Evolutionary conservation across 2,329 filamentous ascomycete genomes (phyloP).

Genomic region (Trichoderma arundinaceum): DNA sequence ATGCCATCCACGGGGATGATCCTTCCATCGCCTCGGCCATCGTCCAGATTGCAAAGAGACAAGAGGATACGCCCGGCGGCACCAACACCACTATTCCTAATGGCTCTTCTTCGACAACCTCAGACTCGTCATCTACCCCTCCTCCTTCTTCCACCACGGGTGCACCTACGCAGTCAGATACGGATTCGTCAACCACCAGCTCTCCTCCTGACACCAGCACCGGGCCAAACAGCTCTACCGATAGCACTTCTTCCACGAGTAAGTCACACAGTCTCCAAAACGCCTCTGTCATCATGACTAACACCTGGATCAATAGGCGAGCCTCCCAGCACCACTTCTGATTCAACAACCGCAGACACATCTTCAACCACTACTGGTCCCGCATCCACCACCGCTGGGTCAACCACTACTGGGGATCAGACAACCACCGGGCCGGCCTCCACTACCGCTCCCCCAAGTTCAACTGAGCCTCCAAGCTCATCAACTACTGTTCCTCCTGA

Average conservation of each 20-base stretch:
- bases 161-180: background rate
- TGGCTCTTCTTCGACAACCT: constrained; percentile 22
- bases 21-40: constrained; percentile 66
- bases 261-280: background rate
- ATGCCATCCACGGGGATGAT: constrained; percentile 66
- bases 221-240: background rate
- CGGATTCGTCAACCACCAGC: background rate
- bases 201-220: background rate
- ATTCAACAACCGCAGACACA: constrained; percentile 6
- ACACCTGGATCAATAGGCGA: background rate
- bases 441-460: background rate
- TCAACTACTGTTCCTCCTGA: constrained; percentile 25
- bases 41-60: constrained; percentile 68
- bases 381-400: constrained; percentile 10
- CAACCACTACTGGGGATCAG: constrained; percentile 21
- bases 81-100: constrained; percentile 30
- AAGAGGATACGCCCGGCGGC: constrained; percentile 48
- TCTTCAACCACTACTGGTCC: constrained; percentile 13
- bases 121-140: constrained; percentile 34
- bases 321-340: background rate
- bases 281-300: background rate
- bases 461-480: background rate
- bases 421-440: background rate
- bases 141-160: background rate
- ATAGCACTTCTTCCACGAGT: constrained; percentile 2